Base-by-base conservation (phyloP, 805 yeast genomes). In the Candida taoyuanica region DNA sequence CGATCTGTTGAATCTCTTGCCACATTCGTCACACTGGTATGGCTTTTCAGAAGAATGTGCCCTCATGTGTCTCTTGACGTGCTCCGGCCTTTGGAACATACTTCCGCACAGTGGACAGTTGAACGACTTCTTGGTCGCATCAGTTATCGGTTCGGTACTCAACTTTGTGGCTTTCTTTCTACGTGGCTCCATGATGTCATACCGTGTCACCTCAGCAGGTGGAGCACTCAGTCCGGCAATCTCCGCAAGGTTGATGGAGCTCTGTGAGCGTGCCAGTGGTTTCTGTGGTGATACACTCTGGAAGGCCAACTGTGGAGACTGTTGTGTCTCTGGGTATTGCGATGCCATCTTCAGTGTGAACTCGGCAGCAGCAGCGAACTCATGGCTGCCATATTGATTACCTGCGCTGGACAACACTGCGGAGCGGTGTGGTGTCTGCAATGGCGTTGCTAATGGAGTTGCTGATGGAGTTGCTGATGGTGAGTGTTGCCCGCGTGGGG, bases 11-110 rank as follows among this genome's bases (percentile, higher is more conserved):
- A 86, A 86, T 25, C 76, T 58, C 44, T 80, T 79, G 2, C 65
- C 70, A 62, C 95, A 86, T 78, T 44, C 85, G 5, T 66, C 62
- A 59, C 96, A 85, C 26, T 58, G 59, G 53, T 74, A 88, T 0
- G 96, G 95, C 42, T 94, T 71, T 46, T 84, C 91, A 46, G 77
- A 74, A 5, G 87, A 76, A 59, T 88, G 97, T 1, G 88, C 69
- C 48, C 88, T 70, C 57, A 70, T 63, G 60, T 88, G 96, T 51
- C 81, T 83, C 43, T 71, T 80, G 20, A 80, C 87, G 56, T 80
- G 87, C 50, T 80, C 87, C 3, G 87, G 48, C 89, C 71, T 49
- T 55, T 78, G 85, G 64, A 79, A 79, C 35, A 72, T 59, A 28
- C 77, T 68, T 33, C 72, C 75, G 53, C 86, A 79, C 29, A 79